These are phyloP conservation scores for Zoysia japonica DNA, from an alignment of 176 grass and related monocot species.

Conservation along the genomic window DNA sequence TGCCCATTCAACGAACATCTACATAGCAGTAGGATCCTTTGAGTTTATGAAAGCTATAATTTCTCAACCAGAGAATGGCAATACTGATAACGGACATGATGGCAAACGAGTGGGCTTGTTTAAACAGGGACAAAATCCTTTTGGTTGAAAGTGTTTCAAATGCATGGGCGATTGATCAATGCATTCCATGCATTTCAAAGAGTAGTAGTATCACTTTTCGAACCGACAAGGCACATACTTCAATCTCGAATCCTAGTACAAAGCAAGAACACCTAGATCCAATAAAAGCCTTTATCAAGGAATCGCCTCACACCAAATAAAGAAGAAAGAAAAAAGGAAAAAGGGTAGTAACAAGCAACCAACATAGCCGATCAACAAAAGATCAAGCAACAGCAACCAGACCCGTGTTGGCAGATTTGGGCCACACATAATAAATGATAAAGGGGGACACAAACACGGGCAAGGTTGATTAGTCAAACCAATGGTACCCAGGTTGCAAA, in stretches of 20 bases:
- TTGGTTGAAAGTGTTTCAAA: neutral
- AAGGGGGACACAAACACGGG: slow-evolving; percentile 21
- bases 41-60: neutral
- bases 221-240: neutral
- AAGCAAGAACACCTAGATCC: slow-evolving; percentile 17
- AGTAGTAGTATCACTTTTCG: neutral
- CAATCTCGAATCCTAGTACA: neutral
- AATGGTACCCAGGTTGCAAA: slow-evolving; percentile 2
- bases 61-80: neutral
- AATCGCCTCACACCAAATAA: neutral
- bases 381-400: neutral
- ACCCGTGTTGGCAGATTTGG: slow-evolving; percentile 39
- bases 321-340: neutral
- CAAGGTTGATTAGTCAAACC: slow-evolving; percentile 40
- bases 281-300: slow-evolving; percentile 11
- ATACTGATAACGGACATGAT: neutral
- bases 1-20: neutral
- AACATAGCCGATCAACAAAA: neutral
- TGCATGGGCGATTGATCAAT: slow-evolving; percentile 6
- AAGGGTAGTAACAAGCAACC: neutral
- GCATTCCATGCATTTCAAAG: neutral
- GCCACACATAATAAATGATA: slow-evolving; percentile 38
- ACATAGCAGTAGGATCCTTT: neutral
- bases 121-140: neutral
- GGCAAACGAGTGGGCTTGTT: neutral